These are phyloP conservation scores for Fusarium buxicola DNA, from an alignment of 2,329 filamentous ascomycete genomes.

Conservation along the genomic window DNA sequence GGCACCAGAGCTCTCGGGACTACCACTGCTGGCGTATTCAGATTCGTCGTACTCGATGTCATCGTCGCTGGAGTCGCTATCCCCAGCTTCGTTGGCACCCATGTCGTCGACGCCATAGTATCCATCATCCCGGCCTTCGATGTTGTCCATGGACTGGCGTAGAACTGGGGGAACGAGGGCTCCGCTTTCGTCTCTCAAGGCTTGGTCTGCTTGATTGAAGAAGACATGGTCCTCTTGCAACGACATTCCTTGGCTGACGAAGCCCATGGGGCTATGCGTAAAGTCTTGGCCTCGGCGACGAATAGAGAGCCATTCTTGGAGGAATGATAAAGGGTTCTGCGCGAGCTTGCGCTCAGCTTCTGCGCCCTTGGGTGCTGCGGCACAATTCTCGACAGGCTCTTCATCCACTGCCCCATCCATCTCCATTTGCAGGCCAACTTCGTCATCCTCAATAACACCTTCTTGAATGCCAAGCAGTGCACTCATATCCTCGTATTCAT, in stretches of 20 bases:
- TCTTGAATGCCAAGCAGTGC: slow-evolving; percentile 48
- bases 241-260: slow-evolving; percentile 63
- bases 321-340: slow-evolving; percentile 56
- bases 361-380: neutral
- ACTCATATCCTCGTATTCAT: slow-evolving; percentile 56
- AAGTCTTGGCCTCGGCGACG: slow-evolving; percentile 68
- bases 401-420: slow-evolving; percentile 5
- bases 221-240: slow-evolving; percentile 63
- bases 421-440: neutral
- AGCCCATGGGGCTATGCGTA: slow-evolving; percentile 69
- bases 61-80: slow-evolving; percentile 36
- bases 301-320: slow-evolving; percentile 68
- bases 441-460: neutral
- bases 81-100: slow-evolving; percentile 41
- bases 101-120: slow-evolving; percentile 45
- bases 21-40: slow-evolving; percentile 36
- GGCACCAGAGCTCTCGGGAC: neutral
- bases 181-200: neutral
- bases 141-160: neutral
- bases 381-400: neutral
- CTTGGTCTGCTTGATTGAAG: slow-evolving; percentile 51
- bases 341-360: slow-evolving; percentile 16
- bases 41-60: slow-evolving; percentile 42
- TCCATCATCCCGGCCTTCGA: slow-evolving; percentile 20
- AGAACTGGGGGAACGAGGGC: slow-evolving; percentile 21